phyloP scores from a whole-genome alignment of 2,329 filamentous ascomycete species.

The Phialocephala sp. region DNA sequence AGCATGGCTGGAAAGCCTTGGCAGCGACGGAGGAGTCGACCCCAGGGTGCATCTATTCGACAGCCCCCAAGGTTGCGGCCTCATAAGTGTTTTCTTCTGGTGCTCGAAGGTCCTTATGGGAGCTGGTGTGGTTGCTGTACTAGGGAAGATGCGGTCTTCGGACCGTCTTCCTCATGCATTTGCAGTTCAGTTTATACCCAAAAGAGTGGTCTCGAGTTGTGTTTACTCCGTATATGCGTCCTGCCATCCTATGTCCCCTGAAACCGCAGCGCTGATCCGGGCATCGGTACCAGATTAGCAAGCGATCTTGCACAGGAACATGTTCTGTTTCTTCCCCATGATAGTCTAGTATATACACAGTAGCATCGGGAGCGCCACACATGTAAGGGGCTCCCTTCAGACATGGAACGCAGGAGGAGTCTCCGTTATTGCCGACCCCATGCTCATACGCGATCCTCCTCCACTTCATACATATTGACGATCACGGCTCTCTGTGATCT shows the following conservation, averaged over 20 bases:
- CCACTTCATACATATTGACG: neutral
- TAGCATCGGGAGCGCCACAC: neutral
- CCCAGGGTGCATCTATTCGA: neutral
- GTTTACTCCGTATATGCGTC: neutral
- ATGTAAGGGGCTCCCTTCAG: neutral
- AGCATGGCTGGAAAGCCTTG: neutral
- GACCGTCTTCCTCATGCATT: neutral
- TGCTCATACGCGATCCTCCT: neutral
- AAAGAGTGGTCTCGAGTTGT: neutral
- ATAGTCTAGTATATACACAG: conserved; percentile 3
- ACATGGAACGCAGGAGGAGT: neutral
- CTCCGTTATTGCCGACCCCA: neutral
- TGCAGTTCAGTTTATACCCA: neutral
- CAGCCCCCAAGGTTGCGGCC: neutral
- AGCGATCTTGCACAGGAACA: neutral
- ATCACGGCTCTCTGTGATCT: neutral
- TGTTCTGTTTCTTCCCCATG: conserved; percentile 1
- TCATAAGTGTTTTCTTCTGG: neutral
- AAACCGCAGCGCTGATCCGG: neutral
- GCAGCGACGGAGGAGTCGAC: neutral
- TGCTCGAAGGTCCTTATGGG: no score
- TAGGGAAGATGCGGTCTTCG: neutral
- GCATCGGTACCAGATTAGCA: neutral
- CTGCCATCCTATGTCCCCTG: neutral
- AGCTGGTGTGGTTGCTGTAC: no score